phyloP scores from a whole-genome alignment of 352 stramenopile species.

The Globisporangium acanthophoron region DNA sequence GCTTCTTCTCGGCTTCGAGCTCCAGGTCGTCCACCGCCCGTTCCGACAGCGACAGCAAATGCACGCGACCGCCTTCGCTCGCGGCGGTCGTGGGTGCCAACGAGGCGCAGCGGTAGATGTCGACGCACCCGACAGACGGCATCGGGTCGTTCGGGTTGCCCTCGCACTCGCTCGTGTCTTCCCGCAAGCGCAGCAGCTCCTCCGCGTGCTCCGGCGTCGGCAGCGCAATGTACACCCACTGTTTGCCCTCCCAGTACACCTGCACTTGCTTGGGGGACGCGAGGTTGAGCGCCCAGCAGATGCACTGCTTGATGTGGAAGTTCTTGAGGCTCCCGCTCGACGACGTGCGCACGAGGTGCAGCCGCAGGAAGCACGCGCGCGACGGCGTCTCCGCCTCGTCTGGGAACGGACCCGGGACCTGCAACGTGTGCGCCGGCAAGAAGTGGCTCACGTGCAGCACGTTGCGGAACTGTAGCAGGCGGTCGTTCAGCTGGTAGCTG shows the following conservation, averaged over 20 bases:
- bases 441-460: constrained; percentile 60
- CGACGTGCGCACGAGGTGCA: constrained; percentile 50
- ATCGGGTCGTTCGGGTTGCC: constrained; percentile 45
- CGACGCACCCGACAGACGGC: constrained; percentile 57
- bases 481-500: neutral
- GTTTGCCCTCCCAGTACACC: constrained; percentile 48
- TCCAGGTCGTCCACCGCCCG: constrained; percentile 1
- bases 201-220: constrained; percentile 29
- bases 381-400: constrained; percentile 36
- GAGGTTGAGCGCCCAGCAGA: constrained; percentile 44
- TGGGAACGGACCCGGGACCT: constrained; percentile 40
- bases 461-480: constrained; percentile 34
- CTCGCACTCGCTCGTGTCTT: constrained; percentile 22
- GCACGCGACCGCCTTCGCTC: neutral
- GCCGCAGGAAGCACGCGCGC: constrained; percentile 43
- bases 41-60: neutral
- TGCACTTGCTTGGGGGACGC: constrained; percentile 31
- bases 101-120: constrained; percentile 37
- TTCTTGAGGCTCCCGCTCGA: constrained; percentile 37
- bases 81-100: neutral
- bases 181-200: constrained; percentile 31
- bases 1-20: constrained; percentile 8
- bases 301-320: constrained; percentile 75
- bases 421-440: constrained; percentile 40
- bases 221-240: constrained; percentile 46